phyloP scores from a whole-genome alignment of 164 flowering plant species.

The Tetracentron sinense region DNA sequence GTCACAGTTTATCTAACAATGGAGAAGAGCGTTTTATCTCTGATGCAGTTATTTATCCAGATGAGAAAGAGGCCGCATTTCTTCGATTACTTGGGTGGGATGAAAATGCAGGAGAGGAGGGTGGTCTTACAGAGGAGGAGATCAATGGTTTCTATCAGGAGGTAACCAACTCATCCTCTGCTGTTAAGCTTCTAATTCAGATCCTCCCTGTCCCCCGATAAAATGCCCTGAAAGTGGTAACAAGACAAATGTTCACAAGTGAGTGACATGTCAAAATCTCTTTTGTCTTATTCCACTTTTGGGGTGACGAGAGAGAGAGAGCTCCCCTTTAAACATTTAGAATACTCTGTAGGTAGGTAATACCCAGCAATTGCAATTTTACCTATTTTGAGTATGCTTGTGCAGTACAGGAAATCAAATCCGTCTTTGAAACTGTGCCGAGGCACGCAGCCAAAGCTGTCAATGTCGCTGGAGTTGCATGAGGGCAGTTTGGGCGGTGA shows the following conservation, averaged over 20 bases:
- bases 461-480: too few relatives aligned
- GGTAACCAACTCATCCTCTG: background rate
- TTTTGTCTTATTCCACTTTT: too few relatives aligned
- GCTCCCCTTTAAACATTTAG: too few relatives aligned
- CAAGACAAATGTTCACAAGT: too few relatives aligned
- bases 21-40: conserved; percentile 25
- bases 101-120: conserved; percentile 65
- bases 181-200: background rate
- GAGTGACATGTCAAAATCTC: too few relatives aligned
- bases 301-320: too few relatives aligned
- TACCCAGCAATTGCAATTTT: background rate
- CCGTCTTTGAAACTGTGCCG: conserved; percentile 33
- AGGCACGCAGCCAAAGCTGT: conserved; percentile 32
- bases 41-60: conserved; percentile 33
- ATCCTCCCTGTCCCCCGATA: too few relatives aligned
- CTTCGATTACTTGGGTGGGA: conserved; percentile 96
- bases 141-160: conserved; percentile 58
- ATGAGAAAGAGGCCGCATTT: conserved; percentile 76
- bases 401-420: conserved; percentile 49
- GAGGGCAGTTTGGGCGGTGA: too few relatives aligned
- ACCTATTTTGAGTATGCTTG: background rate
- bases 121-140: conserved; percentile 86
- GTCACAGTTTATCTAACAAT: conserved; percentile 18
- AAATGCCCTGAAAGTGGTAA: too few relatives aligned
- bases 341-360: background rate